phyloP scores from a whole-genome alignment of 257 asterid genomes.

The Nicotiana obtusifolia region DNA sequence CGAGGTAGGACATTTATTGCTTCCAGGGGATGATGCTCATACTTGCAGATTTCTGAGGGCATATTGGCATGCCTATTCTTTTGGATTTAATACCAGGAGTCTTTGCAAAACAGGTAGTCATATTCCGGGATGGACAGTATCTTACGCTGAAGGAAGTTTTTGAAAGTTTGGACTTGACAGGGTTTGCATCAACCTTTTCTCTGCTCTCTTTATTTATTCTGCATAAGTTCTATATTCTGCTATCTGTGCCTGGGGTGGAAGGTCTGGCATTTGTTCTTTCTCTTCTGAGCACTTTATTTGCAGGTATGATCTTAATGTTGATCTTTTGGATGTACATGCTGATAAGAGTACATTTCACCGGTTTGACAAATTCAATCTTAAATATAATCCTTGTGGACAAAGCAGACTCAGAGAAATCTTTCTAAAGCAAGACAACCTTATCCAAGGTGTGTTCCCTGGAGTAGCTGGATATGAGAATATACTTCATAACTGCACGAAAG shows the following conservation, averaged over 20 bases:
- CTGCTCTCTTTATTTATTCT: conserved; percentile 1
- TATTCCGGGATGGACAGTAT: conserved; percentile 88
- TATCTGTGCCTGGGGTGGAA: not conserved
- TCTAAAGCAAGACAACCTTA: conserved; percentile 88
- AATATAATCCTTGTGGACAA: conserved; percentile 94
- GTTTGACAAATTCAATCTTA: conserved; percentile 91
- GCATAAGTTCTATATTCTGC: not conserved
- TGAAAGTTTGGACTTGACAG: conserved; percentile 90
- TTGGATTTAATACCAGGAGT: not conserved
- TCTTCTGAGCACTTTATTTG: conserved; percentile 14
- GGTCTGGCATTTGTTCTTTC: not conserved
- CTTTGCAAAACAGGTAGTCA: conserved; percentile 60
- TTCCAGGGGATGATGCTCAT: not conserved
- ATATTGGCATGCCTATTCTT: not conserved
- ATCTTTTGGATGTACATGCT: conserved; percentile 88
- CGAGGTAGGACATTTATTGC: conserved; percentile 46
- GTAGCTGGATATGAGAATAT: not conserved
- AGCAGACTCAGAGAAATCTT: conserved; percentile 89
- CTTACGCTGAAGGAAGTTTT: conserved; percentile 91
- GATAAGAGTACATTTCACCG: conserved; percentile 97
- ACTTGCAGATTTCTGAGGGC: not conserved
- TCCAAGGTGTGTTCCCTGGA: conserved; percentile 56
- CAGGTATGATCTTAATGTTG: conserved; percentile 93
- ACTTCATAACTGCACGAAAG: not conserved
- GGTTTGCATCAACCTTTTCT: conserved; percentile 41